phyloP scores from a whole-genome alignment of 1,284 basidiomycete genomes.

The Moesziomyces antarcticus region DNA sequence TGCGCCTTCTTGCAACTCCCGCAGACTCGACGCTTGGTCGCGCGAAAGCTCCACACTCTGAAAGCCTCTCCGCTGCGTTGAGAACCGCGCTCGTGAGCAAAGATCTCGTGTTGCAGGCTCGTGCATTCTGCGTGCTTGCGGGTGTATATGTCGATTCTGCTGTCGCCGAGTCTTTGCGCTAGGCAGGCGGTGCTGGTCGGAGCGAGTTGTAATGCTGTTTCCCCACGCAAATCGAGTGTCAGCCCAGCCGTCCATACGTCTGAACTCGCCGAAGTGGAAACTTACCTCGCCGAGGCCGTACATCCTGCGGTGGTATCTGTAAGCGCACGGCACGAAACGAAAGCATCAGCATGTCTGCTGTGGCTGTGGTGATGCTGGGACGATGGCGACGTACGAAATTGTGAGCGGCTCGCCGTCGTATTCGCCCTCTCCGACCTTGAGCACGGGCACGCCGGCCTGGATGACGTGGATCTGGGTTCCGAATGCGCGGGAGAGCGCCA shows the following conservation, averaged over 20 bases:
- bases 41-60: no score
- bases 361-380: no score
- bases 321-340: not conserved
- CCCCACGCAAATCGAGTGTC: not conserved
- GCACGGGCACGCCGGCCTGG: slow-evolving; percentile 81
- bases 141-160: not conserved
- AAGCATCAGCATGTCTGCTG: not conserved
- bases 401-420: slow-evolving; percentile 45
- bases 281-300: slow-evolving; percentile 63
- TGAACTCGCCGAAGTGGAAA: not conserved
- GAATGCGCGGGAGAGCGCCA: slow-evolving; percentile 86
- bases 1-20: no score
- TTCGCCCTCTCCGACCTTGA: slow-evolving; percentile 78
- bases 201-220: slow-evolving; percentile 63
- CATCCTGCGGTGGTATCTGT: slow-evolving; percentile 60
- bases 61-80: no score
- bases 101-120: no score
- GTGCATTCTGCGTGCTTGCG: not conserved
- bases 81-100: no score
- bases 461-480: slow-evolving; percentile 89
- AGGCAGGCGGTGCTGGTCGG: slow-evolving; percentile 26
- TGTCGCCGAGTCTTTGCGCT: not conserved
- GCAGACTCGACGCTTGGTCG: no score
- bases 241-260: not conserved
- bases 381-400: slow-evolving; percentile 39